phyloP scores from a whole-genome alignment of 2,329 filamentous ascomycete genomes.

The Venturia pyrina region DNA sequence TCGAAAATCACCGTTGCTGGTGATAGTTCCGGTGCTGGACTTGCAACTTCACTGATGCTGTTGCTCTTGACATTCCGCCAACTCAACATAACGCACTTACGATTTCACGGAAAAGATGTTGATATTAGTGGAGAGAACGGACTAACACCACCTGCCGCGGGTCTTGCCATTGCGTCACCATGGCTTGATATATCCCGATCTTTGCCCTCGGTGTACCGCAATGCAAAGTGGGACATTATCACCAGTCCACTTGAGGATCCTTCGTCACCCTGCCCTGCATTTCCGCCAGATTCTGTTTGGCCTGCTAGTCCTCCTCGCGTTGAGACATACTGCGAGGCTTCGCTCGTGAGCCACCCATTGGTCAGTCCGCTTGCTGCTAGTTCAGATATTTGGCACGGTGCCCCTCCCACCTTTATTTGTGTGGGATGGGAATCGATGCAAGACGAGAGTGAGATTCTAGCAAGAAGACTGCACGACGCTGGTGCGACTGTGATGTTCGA shows the following conservation, averaged over 20 bases:
- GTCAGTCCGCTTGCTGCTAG: constrained; percentile 49
- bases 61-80: constrained; percentile 42
- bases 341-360: constrained; percentile 51
- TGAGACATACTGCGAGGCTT: constrained; percentile 38
- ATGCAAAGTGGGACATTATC: constrained; percentile 54
- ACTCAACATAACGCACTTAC: constrained; percentile 37
- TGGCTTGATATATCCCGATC: constrained; percentile 66
- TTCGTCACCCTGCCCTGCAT: constrained; percentile 19
- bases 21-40: constrained; percentile 66
- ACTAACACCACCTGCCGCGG: constrained; percentile 56
- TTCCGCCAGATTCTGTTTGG: constrained; percentile 39
- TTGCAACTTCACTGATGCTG: constrained; percentile 47
- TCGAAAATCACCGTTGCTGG: constrained; percentile 61
- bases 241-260: constrained; percentile 21
- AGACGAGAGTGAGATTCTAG: constrained; percentile 56
- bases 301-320: constrained; percentile 34
- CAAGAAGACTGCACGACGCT: constrained; percentile 43
- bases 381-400: constrained; percentile 44
- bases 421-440: constrained; percentile 62
- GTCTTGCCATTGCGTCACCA: constrained; percentile 51
- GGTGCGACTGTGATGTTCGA: constrained; percentile 55
- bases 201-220: constrained; percentile 44
- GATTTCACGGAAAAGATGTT: constrained; percentile 39
- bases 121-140: constrained; percentile 36
- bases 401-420: constrained; percentile 58